These are phyloP conservation scores for Chalara sp. DNA, from an alignment of 2,329 filamentous ascomycete species.

Conservation along the genomic window DNA sequence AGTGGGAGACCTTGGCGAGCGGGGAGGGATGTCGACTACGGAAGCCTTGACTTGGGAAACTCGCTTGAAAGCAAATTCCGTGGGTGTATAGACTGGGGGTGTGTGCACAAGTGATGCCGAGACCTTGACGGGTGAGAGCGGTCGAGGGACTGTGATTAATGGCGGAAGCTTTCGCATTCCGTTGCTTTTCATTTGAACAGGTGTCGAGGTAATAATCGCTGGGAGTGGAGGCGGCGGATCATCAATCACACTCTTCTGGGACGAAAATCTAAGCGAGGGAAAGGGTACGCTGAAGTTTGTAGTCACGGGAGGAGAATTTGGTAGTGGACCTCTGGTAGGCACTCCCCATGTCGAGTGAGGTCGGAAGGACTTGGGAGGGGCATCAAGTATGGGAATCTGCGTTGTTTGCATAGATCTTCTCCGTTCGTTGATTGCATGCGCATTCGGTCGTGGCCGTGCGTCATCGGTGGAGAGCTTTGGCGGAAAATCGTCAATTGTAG, in stretches of 20 bases:
- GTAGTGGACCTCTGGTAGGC: slow-evolving; percentile 4
- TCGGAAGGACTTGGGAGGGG: slow-evolving; percentile 12
- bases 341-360: slow-evolving; percentile 19
- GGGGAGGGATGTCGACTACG: slow-evolving; percentile 7
- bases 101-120: slow-evolving; percentile 8
- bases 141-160: slow-evolving; percentile 3
- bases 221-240: slow-evolving; percentile 1
- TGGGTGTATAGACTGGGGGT: slow-evolving; percentile 7
- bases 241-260: background rate
- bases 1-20: slow-evolving; percentile 3
- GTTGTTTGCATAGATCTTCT: slow-evolving; percentile 25
- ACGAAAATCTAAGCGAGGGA: slow-evolving; percentile 17
- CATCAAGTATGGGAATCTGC: slow-evolving; percentile 13
- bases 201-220: background rate
- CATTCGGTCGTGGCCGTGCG: slow-evolving; percentile 18
- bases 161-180: slow-evolving; percentile 11
- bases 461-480: slow-evolving; percentile 14
- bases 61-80: slow-evolving; percentile 5
- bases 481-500: slow-evolving; percentile 20
- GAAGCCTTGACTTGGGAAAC: slow-evolving; percentile 8
- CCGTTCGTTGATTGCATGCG: slow-evolving; percentile 20
- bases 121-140: slow-evolving; percentile 15
- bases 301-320: slow-evolving; percentile 13
- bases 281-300: slow-evolving; percentile 26
- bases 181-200: slow-evolving; percentile 9